Evolutionary conservation across 148 eudicot genomes (phyloP), one percentile per base, ranked within the genome.

Genomic region (Rhododendron molle): DNA sequence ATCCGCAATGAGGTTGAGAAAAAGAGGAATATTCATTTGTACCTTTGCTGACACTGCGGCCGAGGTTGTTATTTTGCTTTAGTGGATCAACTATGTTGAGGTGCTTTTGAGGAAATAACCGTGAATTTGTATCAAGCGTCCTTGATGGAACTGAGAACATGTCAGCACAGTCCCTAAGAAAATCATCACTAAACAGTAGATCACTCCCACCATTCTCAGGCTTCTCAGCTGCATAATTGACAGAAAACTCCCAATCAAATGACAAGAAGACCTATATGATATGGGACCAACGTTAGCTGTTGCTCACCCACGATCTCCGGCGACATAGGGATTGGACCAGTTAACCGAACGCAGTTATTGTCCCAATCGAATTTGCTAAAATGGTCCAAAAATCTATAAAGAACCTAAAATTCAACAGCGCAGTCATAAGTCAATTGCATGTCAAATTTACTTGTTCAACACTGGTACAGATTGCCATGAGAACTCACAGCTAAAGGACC

Each of bases 361-460:
- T 95, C 96, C 99, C 99, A 97, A 76, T 97, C 98, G 89, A 97
- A 97, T 87, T 93, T 92, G 94, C 98, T 93, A 87, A 92, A 97
- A 87, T 94, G 93, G 81, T 97, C 98, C 92, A 97, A 90, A 87
- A 97, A 97, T 86, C 92, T 97, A 85, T 94, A 92, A 16, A 97
- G 89, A 83, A 97, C 99, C 99, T 97, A 87, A 87, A 86, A 88
- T 86, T 85, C 58, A 88, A 83, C 83, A 88, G 85, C 89, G 81
- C 18, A 86, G 36, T 20, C 21, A 58, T 71, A 54, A 16, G 81
- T 69, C 84, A 43, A 86, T 85, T 81, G 82, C 73, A 84, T 82
- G 69, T 36, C 62, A 79, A 81, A 77, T 71, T 80, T 79, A 43
- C 82, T 54, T 80, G 18, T 78, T 21, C 50, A 87, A 88, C 67